Evolutionary conservation across 306 rosid species (phyloP).

Genomic region (Inga laurina): DNA sequence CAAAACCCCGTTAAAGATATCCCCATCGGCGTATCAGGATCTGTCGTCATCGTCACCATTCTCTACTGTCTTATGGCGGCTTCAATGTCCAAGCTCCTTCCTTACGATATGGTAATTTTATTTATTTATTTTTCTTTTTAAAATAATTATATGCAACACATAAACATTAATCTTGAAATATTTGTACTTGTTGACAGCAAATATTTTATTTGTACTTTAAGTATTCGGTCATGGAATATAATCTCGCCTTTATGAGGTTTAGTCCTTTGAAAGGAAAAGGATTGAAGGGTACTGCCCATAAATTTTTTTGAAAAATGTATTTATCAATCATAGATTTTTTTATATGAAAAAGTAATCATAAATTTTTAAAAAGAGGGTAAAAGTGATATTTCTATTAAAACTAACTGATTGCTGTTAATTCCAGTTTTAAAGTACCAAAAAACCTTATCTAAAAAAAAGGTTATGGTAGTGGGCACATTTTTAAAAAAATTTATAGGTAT

Average conservation of each 20-base stretch:
- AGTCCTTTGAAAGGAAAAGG: background rate
- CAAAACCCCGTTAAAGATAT: constrained; percentile 77
- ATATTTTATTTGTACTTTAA: background rate
- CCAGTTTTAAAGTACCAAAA: rapidly evolving
- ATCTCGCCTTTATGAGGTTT: background rate
- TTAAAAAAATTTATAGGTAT: too few species aligned
- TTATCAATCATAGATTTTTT: too few species aligned
- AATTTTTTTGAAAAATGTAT: too few species aligned
- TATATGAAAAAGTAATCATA: too few species aligned
- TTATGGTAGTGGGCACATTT: too few species aligned
- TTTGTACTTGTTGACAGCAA: background rate
- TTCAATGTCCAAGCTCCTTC: constrained; percentile 86
- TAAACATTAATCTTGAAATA: background rate
- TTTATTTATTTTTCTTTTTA: background rate
- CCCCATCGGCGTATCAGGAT: constrained; percentile 85
- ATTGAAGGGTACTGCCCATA: too few species aligned
- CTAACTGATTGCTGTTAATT: too few species aligned
- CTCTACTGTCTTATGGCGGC: constrained; percentile 90
- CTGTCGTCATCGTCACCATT: constrained; percentile 71
- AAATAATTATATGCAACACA: background rate
- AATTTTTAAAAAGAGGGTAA: too few species aligned
- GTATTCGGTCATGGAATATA: background rate
- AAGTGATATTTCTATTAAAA: too few species aligned
- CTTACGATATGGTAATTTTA: constrained; percentile 72
- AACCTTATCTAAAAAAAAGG: too few species aligned